Base-by-base conservation (phyloP, 148 eudicot genomes). In the Heliamphora exappendiculata region DNA sequence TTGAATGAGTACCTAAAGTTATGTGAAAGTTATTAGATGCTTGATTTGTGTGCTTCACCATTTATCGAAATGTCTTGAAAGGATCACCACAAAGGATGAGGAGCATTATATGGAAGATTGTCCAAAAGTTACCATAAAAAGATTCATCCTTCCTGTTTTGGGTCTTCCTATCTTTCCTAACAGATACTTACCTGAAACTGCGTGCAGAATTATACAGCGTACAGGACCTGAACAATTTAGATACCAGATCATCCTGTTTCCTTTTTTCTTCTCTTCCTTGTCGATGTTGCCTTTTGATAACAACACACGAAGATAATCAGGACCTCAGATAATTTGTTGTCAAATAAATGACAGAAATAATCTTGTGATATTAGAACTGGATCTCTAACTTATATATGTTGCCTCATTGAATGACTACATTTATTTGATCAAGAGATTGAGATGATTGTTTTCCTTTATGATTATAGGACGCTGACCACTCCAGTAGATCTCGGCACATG, bases 401-500 rank as follows among this genome's bases (percentile, higher is more conserved):
- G 12, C 14, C 74, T 49, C 19, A 29, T 49, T 63, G 4, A 16
- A 22, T 29, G 22, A 19, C 39, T 26, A 44, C 19, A 41, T 59
- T 75, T 47, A n/a, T 7, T 31, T 64, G 33, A 17, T 47, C 19
- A 44, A 16, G 14, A 42, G 59, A 44, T 44, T 29, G 1, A 17
- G 10, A 64, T 51, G 20, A 3, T 49, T 10, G 1, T 22, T 66
- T 49, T 55, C 70, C 2, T 78, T 34, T 57, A 19, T 36, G 65
- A 45, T 63, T 67, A 60, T 86, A 94, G 98, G 88, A 90, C 97
- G 9, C 76, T 90, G 81, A 94, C 98, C 26, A 78, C 94, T 70
- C 78, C 91, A 0, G 93, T 94, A 49, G 78, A 86, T 34, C 91
- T 94, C 63, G 44, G 78, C 74, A 82, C 78, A 77, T 94, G 98